Evolutionary conservation across 2,329 filamentous ascomycete genomes (phyloP).

Genomic region (Dactylonectria macrodidyma): DNA sequence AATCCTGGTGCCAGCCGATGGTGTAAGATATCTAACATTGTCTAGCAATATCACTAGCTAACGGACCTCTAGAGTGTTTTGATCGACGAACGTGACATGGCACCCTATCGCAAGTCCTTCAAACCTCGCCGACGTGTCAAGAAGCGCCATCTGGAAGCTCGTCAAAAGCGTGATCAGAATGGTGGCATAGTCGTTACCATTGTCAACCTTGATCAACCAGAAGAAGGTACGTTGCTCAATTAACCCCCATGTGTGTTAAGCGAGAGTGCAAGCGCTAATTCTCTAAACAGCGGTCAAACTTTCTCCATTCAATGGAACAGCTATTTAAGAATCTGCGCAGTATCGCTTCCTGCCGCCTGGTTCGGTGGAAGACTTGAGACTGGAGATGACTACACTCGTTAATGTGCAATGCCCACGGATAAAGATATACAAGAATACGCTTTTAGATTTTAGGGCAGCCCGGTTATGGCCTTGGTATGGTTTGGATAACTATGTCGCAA

Average conservation of each 20-base stretch:
- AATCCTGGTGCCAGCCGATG: slow-evolving; percentile 18
- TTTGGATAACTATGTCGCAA: slow-evolving; percentile 3
- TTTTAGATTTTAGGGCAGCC: neutral
- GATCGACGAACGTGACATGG: neutral
- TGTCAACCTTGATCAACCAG: neutral
- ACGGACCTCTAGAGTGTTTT: neutral
- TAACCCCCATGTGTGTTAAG: too few species aligned
- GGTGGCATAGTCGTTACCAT: neutral
- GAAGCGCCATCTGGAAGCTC: neutral
- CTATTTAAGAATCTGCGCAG: neutral
- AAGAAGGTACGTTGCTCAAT: neutral
- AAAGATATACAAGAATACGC: neutral
- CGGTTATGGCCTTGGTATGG: neutral
- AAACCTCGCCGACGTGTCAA: neutral
- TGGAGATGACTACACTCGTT: neutral
- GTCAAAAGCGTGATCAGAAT: too few species aligned
- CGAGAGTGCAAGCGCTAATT: neutral
- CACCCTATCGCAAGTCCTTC: neutral
- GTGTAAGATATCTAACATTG: neutral
- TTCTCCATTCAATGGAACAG: neutral
- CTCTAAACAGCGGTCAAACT: too few species aligned
- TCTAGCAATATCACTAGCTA: neutral
- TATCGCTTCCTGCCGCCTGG: neutral
- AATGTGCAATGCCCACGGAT: neutral
- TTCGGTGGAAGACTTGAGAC: neutral